Base-by-base conservation (phyloP, 352 stramenopile genomes). In the Achlya hypogyna region DNA sequence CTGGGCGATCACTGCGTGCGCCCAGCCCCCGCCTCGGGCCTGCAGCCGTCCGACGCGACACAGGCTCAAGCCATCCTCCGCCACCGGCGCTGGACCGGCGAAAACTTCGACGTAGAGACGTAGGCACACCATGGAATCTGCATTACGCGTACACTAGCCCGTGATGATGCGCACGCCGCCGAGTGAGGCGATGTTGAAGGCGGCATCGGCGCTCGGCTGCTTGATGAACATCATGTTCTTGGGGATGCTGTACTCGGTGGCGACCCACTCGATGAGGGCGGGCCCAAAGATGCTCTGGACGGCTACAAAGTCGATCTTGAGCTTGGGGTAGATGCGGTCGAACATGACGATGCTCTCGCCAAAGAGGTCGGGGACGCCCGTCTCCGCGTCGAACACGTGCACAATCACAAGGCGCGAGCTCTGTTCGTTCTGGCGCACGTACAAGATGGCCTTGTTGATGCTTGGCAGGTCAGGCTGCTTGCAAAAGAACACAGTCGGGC, bases 161-260 rank as follows among this genome's bases (percentile, higher is more conserved):
- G 89, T 97, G 77, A 97, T 96, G 53, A 97, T 84, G n/a, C 91
- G 86, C 43, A 97, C 88, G 58, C 89, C 89, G 42, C 91, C 91
- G 12, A 97, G 87, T 60, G 90, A 87, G 20, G 87, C 88, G 51
- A 98, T 84, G 59, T 93, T 97, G 78, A 97, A 89, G 23, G 78
- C 79, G 71, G 98, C 98, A 70, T 97, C 84, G 75, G 95, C 74
- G 78, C 95, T 96, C n/a, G 92, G 91, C 76, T 96, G 93, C 74
- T 95, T 96, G 78, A 98, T 97, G 74, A 98, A 98, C 87, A 98
- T 97, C 74, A 96, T 90, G 77, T 97, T 98, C 77, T 96, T 95
- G 35, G 86, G 85, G 72, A 98, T 88, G 53, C 77, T 75, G 70
- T 98, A 92, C 72, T 93, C 86, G 72, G 79, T 77, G 42, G 82